Percentiles rank a stretch among this genome's conserved stretches.
Evolutionary conservation across 2,329 filamentous ascomycete species (phyloP).

Genomic region (Fusarium nodosum): DNA sequence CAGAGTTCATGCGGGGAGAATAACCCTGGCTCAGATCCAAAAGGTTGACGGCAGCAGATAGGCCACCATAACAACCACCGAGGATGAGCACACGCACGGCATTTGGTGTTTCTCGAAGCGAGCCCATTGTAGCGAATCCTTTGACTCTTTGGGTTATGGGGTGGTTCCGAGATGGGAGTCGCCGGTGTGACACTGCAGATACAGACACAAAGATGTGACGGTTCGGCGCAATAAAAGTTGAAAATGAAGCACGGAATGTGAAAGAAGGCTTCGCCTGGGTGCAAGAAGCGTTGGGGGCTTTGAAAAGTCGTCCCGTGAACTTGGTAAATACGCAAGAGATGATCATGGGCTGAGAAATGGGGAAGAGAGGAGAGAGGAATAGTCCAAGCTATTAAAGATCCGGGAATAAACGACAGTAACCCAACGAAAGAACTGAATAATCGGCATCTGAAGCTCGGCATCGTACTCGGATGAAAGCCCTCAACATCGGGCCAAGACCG

Average conservation of each 20-base stretch:
- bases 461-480: constrained; percentile 16
- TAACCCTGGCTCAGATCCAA: constrained; percentile 73
- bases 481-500: constrained; percentile 39
- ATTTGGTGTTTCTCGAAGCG: constrained; percentile 47
- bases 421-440: constrained; percentile 28
- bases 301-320: constrained; percentile 32
- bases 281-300: constrained; percentile 20
- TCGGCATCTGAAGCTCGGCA: constrained; percentile 25
- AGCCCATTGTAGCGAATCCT: constrained; percentile 50
- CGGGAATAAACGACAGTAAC: constrained; percentile 27
- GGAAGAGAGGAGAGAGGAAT: constrained; percentile 11
- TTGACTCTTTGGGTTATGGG: constrained; percentile 19
- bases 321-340: constrained; percentile 31
- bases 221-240: constrained; percentile 17
- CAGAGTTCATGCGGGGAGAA: constrained; percentile 60
- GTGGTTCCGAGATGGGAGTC: constrained; percentile 16
- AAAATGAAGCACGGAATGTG: constrained; percentile 13
- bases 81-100: constrained; percentile 73
- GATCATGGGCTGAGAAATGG: constrained; percentile 42
- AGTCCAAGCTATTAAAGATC: constrained; percentile 3
- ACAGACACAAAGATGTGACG: constrained; percentile 16
- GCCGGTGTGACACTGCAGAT: constrained; percentile 8
- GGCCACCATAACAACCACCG: constrained; percentile 80
- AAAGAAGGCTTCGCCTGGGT: constrained; percentile 21
- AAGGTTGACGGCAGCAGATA: constrained; percentile 75